Evolutionary conservation across 768 basidiomycete genomes (phyloP), one percentile per base, ranked within the genome.

Genomic region (Suillus subluteus): DNA sequence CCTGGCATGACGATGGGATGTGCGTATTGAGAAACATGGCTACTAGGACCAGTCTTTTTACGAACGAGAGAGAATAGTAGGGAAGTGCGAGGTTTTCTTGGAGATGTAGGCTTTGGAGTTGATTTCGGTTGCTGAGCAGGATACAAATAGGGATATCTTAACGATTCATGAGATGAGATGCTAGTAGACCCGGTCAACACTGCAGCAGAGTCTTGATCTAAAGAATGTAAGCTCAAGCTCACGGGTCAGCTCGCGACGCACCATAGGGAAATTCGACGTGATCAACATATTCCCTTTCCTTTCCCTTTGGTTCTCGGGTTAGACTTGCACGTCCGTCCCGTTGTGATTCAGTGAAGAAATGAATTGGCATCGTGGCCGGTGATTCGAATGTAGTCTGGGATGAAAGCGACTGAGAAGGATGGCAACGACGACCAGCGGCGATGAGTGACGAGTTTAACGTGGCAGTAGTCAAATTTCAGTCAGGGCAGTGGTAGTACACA

Each of bases 1-100:
- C 86, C 90, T 21, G 90, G 86, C 62, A 90, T 78, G 50, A 89
- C 75, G 35, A 86, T 74, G 2, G 59, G 59, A 26, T 82, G 81
- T 62, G 73, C 77, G n/a, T 81, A 71, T 43, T 76, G 64, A 18
- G 72, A 62, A 26, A 64, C 69, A 48, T 77, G 80, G 65, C 76
- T 74, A n/a, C 54, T 44, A 16, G 64, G 6, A 46, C 75, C 71
- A 63, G 79, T 70, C 58, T 82, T 83, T 65, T 80, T 84, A 41
- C 84, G 82, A 16, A 74, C 74, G 32, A 71, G 69, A 2, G 74
- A 71, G 35, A 82, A 82, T n/a, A 88, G 74, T 50, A 88, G 71
- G 70, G 83, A 84, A 3, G 80, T 77, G 43, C 86, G 82, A 48
- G 77, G 72, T 40, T 73, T 79, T 69, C 78, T 82, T 63, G 66